A percentile compares a stretch with the other conserved stretches of the same genome.
Conservation (phyloP, 1,139 yeast genomes). For the Suhomyces maxii region DNA sequence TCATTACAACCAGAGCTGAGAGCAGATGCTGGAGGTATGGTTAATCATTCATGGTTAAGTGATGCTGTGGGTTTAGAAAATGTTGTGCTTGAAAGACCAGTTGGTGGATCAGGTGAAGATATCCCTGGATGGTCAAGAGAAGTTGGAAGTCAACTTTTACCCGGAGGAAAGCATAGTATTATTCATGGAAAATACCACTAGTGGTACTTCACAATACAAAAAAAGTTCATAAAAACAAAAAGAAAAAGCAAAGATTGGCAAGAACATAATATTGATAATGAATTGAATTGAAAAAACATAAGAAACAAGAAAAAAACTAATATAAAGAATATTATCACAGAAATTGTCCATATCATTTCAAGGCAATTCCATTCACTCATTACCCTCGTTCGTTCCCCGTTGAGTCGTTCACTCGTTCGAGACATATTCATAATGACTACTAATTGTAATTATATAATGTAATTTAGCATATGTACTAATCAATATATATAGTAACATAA, state of each 20-base stretch:
- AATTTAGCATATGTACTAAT: constrained; percentile 4
- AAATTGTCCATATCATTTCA: too few relatives aligned
- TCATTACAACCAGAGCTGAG: constrained; percentile 65
- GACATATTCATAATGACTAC: not conserved
- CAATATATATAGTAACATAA: not conserved
- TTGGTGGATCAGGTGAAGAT: constrained; percentile 68
- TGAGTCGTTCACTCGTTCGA: too few relatives aligned
- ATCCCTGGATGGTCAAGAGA: constrained; percentile 72
- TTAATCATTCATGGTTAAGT: constrained; percentile 44
- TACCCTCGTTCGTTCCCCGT: too few relatives aligned
- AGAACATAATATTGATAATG: too few relatives aligned
- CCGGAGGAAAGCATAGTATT: not conserved
- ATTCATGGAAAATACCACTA: not conserved
- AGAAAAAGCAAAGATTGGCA: not conserved
- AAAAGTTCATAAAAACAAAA: constrained; percentile 8
- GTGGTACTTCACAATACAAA: not conserved
- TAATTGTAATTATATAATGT: constrained; percentile 6
- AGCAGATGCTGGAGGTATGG: constrained; percentile 49
- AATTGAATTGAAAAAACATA: too few relatives aligned
- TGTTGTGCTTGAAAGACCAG: constrained; percentile 37
- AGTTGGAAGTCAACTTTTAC: not conserved
- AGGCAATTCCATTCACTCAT: too few relatives aligned
- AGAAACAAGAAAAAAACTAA: too few relatives aligned
- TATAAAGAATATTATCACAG: too few relatives aligned
- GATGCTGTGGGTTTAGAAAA: constrained; percentile 27